Evolutionary conservation across 495 filamentous ascomycete species (phyloP), one percentile per base, ranked within the genome.

Genomic region (Talaromyces nanjingensis): DNA sequence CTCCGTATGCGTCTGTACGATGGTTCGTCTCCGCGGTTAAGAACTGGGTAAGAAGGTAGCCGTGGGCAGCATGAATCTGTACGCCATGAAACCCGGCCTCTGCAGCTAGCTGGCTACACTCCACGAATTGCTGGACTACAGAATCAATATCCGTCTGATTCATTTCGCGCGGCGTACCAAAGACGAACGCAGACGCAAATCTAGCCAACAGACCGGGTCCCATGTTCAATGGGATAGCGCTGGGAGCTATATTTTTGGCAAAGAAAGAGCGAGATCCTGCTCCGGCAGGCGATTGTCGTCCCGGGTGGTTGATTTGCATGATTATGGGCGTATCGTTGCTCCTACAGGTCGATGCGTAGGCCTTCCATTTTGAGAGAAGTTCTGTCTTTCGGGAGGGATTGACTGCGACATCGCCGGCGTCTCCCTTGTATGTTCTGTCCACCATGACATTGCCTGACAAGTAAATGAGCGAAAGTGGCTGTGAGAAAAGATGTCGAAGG

Each of bases 21-120:
- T 77, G 69, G 73, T 92, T 92, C 64, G 67, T 74, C 12, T 68
- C 74, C 66, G 87, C 83, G 67, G 89, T 86, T 1, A 74, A 75
- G 70, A 92, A 92, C 72, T 92, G 89, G 67, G 91, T 87, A 56
- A 90, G 74, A 47, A 92, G 72, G 69, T 90, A 91, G 4, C 89
- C 89, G 65, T 92, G 91, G 2, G 87, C 87, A 37, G 76, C 85
- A 70, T 91, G 88, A 63, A 91, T 76, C 76, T 92, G 89, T 5
- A 92, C 87, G 29, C 87, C 89, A 66, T 91, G 90, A 61, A 91
- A 92, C 16, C 89, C 89, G 4, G 89, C 89, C 62, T 77, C 74
- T 3, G 78, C 70, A 61, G 81, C 79, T 20, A 84, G 67, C 12
- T 72, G 64, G 3, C 81, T 81, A 0, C 81, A 76, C 64, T 77